Base-by-base conservation (phyloP, 768 basidiomycete genomes). In the Grammothele lineata region DNA sequence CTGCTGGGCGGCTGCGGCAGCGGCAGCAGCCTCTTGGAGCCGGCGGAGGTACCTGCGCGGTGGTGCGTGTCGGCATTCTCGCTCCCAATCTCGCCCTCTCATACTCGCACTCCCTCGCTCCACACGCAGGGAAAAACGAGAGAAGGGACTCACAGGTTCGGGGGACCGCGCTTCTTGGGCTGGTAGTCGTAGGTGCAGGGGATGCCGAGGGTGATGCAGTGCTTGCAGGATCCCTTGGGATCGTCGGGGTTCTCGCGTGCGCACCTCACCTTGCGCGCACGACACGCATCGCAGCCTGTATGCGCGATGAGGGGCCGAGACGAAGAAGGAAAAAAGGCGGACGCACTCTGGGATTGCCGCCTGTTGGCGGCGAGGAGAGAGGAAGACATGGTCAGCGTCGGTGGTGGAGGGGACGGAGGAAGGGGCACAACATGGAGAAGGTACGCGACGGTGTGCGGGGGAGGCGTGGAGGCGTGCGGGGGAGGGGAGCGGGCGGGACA, bases 81-180 rank as follows among this genome's bases (percentile, higher is more conserved):
- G 47, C 33, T 60, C 37, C 33, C 34, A 23, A 33, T 38, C 43
- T 17, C 26, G 37, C 37, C 21, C 30, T 25, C 42, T 35, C 36
- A 30, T 30, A 7, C 14, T 14, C 27, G 7, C 8, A 7, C 8
- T 7, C 27, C 7, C 14, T 7, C 8, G 27, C 8, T 7, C 27
- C 25, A 39, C 19, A 40, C 27, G 36, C 19, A 11, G 42, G 43
- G 43, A 40, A 36, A 22, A 8, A 19, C 19, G 21, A 15, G 22
- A 8, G 21, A 12, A n/a, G 22, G 22, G 23, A 61, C 82, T 66
- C 66, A 94, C 87, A 92, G 73, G 65, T 94, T 94, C 2, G 92
- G 92, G 3, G 92, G 92, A 0, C 92, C 92, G 46, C 92, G 74
- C 66, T 94, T 94, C 74, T 92, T 92, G 17, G 92, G 92, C 62